Evolutionary conservation across 805 yeast species (phyloP), one percentile per base, ranked within the genome.

Genomic region (Candida golubevii): DNA sequence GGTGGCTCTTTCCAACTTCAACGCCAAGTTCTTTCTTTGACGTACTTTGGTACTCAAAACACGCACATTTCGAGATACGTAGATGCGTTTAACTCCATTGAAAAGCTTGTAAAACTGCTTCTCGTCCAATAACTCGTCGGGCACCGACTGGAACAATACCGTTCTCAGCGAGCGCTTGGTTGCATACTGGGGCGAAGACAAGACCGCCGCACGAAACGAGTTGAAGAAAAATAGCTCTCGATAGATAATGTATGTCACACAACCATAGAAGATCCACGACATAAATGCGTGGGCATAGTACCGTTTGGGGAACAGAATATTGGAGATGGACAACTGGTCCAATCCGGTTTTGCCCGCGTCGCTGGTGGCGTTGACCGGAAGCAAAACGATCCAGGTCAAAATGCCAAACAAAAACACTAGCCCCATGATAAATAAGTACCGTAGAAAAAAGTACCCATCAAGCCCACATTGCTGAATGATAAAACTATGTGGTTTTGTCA

Each of bases 391-490:
- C 73, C 78, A 80, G 7, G 80, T 67, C 27, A 80, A 54, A 36
- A 80, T 66, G 1, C 80, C 71, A 37, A 48, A 49, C 36, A 60
- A 44, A 45, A 82, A 78, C 34, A 80, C 59, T 6, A 69, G 48
- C 10, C 78, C 68, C 50, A 88, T 68, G 32, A 85, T 57, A 39
- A 78, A 73, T 27, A 93, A 63, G 59, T 85, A 93, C 52, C 99
- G 74, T 49, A 89, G 66, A 62, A 90, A 91, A 59, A 93, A 83
- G 68, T 87, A 91, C 6, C 97, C 97, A 61, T 91, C 98, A n/a
- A 91, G 61, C 13, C 97, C 98, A 15, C 93, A 84, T 57, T 91
- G 95, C 52, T 83, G 82, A 47, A 91, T 79, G 44, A 90, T 73
- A 58, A 86, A 86, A 38, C 84, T 69, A 44, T 86, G 89, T 1